Evolutionary conservation across 2,329 filamentous ascomycete species (phyloP).

Genomic region (Alternaria arborescens): DNA sequence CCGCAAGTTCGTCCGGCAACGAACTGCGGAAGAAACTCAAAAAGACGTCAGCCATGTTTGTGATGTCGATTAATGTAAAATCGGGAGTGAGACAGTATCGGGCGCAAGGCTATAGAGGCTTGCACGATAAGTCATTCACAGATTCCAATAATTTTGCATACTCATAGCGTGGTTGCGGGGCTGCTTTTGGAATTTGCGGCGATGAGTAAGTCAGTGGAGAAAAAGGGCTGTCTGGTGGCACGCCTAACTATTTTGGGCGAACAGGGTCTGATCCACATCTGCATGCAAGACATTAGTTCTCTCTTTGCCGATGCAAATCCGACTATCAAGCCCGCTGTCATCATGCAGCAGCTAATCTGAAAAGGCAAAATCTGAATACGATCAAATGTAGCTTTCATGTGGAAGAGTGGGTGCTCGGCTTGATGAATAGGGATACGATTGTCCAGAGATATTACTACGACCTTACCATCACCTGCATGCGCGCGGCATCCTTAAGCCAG

Average conservation of each 20-base stretch:
- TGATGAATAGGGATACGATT: not conserved
- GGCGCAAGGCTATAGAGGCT: not conserved
- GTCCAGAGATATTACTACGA: not conserved
- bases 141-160: conserved; percentile 18
- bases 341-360: no score
- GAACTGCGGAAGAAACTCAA: conserved; percentile 52
- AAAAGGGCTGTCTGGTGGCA: conserved; percentile 35
- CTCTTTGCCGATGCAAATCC: not conserved
- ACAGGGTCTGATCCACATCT: conserved; percentile 3
- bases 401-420: not conserved
- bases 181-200: conserved; percentile 30
- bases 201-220: conserved; percentile 43
- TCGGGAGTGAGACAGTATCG: not conserved
- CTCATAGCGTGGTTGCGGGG: conserved; percentile 27
- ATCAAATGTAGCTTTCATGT: not conserved
- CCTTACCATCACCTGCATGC: not conserved
- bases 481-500: not conserved
- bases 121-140: not conserved
- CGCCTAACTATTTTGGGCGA: conserved; percentile 33
- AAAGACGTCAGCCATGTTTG: conserved; percentile 54
- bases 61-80: not conserved
- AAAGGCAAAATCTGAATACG: not conserved
- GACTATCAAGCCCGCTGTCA: not conserved
- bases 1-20: conserved; percentile 54
- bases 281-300: conserved; percentile 2